Evolutionary conservation across 352 stramenopile genomes (phyloP), one percentile per base, ranked within the genome.

Genomic region (Globisporangium canariense): DNA sequence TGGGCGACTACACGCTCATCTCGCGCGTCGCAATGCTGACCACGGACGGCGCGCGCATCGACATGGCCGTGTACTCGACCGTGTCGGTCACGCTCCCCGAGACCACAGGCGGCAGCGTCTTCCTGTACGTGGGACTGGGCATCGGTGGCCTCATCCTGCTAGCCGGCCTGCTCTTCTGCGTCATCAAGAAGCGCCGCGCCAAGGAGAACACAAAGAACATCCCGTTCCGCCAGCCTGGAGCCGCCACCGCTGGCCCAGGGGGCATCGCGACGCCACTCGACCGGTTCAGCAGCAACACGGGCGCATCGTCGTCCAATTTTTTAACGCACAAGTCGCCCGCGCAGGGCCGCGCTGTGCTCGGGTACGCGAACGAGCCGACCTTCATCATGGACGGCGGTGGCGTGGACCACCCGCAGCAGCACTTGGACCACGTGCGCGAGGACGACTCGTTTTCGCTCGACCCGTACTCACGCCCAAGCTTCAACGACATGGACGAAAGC

Each of bases 41-140:
- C 30, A 71, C 81, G 32, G 84, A 93, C 64, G 84, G 84, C 16
- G 71, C 86, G 20, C 84, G 82, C 34, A 76, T 93, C 64, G 82
- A 93, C 51, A 90, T 91, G 82, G 84, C 84, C 14, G 86, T 93
- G 36, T 93, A 93, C 69, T 91, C 81, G 47, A 86, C 69, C 38
- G 66, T 91, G 38, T 75, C 75, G 10, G 84, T 89, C 30, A 75
- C 82, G 18, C 75, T 89, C n/a, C 62, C 77, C 0, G 69, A 65
- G 41, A 88, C 74, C 40, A 74, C 70, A 2, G 73, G 69, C 18
- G 81, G 80, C 57, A 75, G 74, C 32, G 34, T 81, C 20, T 91
- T 91, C 58, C 57, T 93, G 22, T 91, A 91, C 70, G 71, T 91
- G 45, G 83, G 82, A n/a, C 54, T 91, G 30, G 82, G 71, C 34